Conservation (phyloP, 2,329 filamentous ascomycete species). For the Cytospora leucostoma region DNA sequence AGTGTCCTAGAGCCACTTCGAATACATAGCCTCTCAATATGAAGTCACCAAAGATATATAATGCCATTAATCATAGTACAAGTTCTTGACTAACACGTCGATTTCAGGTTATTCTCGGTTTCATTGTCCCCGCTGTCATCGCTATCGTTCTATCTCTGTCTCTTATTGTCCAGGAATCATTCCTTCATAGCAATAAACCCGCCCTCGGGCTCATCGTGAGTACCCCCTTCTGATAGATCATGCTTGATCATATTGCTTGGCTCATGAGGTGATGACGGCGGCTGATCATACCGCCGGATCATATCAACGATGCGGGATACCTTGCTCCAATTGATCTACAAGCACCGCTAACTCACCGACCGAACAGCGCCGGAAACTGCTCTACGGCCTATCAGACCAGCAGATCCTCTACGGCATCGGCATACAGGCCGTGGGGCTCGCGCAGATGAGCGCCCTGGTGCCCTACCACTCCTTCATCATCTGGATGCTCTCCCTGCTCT, state of each 20-base stretch:
- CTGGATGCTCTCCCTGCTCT: constrained; percentile 63
- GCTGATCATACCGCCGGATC: neutral
- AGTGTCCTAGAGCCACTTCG: no score
- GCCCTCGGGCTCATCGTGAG: constrained; percentile 19
- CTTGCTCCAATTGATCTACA: no score
- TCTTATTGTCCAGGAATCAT: constrained; percentile 26
- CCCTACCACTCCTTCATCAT: constrained; percentile 72
- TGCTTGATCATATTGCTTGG: neutral
- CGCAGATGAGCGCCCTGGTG: constrained; percentile 58
- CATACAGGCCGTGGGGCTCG: constrained; percentile 65
- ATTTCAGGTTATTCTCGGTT: constrained; percentile 25
- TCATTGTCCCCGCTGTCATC: constrained; percentile 24
- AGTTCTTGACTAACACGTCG: constrained; percentile 1
- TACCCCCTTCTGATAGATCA: neutral
- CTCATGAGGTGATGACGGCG: neutral
- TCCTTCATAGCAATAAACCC: constrained; percentile 17
- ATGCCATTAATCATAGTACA: neutral
- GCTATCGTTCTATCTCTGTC: constrained; percentile 25
- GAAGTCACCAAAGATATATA: neutral
- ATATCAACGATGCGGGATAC: no score
- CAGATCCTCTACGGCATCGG: constrained; percentile 70
- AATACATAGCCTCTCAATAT: neutral
- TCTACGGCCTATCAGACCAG: constrained; percentile 67
- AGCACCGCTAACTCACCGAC: neutral
- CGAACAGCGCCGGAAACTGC: constrained; percentile 55